phyloP scores from a whole-genome alignment of 208 protist species.

The Crithidia thermophila region DNA sequence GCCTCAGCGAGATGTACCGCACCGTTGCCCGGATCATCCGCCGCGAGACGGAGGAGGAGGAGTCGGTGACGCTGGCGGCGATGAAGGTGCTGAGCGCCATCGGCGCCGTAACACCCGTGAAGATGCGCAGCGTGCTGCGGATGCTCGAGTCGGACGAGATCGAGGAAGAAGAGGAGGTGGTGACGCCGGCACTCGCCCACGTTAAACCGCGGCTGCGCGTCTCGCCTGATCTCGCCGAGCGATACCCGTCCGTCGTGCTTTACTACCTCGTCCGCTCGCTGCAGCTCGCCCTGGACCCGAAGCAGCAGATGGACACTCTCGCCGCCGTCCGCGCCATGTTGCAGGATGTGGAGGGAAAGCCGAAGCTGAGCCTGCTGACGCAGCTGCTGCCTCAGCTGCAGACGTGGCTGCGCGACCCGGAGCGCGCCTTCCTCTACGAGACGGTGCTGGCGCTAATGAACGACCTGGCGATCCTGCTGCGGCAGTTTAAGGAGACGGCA shows the following conservation, averaged over 20 bases:
- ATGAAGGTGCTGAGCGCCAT: constrained; percentile 80
- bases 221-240: constrained; percentile 68
- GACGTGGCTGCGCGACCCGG: constrained; percentile 73
- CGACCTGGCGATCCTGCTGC: constrained; percentile 80
- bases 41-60: constrained; percentile 74
- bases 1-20: constrained; percentile 70
- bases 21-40: constrained; percentile 79
- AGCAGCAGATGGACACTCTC: constrained; percentile 76
- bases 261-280: constrained; percentile 87
- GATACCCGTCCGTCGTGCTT: constrained; percentile 79
- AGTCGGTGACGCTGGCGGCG: constrained; percentile 64
- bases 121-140: constrained; percentile 66
- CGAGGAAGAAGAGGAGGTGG: constrained; percentile 81
- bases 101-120: constrained; percentile 83
- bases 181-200: constrained; percentile 75
- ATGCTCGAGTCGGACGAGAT: constrained; percentile 78
- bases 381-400: constrained; percentile 86
- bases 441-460: constrained; percentile 75
- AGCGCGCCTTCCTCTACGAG: constrained; percentile 76
- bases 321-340: constrained; percentile 65
- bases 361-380: constrained; percentile 72
- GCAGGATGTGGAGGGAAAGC: constrained; percentile 65
- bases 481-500: constrained; percentile 74
- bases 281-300: constrained; percentile 76
- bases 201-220: constrained; percentile 79